Base-by-base conservation (phyloP, 805 yeast genomes). In the Myxozyma melibiosi region DNA sequence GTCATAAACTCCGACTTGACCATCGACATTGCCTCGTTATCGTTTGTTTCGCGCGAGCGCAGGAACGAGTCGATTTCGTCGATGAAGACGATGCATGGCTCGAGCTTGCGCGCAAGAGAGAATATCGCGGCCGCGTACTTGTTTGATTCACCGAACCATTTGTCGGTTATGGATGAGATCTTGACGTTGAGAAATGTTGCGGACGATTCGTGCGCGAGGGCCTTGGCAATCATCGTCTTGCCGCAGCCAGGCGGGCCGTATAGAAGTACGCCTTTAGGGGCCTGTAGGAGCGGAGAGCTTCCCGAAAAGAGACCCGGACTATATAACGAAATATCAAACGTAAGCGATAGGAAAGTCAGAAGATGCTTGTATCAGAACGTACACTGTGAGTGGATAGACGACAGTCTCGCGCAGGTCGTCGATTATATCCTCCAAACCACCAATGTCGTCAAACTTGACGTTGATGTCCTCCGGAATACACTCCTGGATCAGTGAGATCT, bases 241-340 rank as follows among this genome's bases (percentile, higher is more conserved):
- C 98, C 98, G 71, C 97, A 92, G 0, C 98, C 98, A 0, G 98
- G 98, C 2, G 98, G 97, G 0, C 98, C 98, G 68, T 89, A 85
- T 47, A 91, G 78, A 34, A 92, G 74, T 2, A 92, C 97, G 39
- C 99, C 99, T 68, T 89, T 90, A 1, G 99, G 99, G 1, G 96
- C 92, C 67, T 87, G 89, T 25, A 92, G 75, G 51, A 92, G 76
- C 20, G 69, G 67, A 51, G 89, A 83, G 64, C 86, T 88, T 51
- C 82, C 84, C 11, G 82, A 75, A 69, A 87, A 90, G 39, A 90
- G 73, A 47, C 83, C 88, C 0, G 96, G 96, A 65, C 83, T 64
- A 31, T 33, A n/a, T 16, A 31, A 9, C 22, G 11, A 8, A 42
- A 27, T 13, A 20, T 41, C 30, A 41, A 14, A 30, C 4, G 16